Percentiles rank a stretch among this genome's conserved stretches.
phyloP scores from a whole-genome alignment of 169 alveolate species.

The Toxoplasma gondii region DNA sequence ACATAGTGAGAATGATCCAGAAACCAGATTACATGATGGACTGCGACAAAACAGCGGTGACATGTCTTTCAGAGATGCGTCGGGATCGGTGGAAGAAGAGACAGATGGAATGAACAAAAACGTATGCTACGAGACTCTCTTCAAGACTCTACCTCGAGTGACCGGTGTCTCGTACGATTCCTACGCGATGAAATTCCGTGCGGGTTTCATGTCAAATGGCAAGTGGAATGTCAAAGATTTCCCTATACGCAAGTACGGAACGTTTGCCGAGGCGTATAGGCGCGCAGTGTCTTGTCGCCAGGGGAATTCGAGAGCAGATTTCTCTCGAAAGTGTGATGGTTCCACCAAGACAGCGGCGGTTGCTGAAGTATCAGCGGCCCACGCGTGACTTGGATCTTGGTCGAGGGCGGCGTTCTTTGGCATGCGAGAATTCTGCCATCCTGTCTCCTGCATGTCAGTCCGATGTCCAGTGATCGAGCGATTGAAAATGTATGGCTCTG shows the following conservation, averaged over 20 bases:
- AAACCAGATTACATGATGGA: not conserved
- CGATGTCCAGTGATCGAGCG: not conserved
- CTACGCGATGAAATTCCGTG: constrained; percentile 28
- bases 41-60: not conserved
- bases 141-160: constrained; percentile 20
- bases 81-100: not conserved
- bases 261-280: constrained; percentile 30
- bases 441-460: not conserved
- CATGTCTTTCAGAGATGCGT: not conserved
- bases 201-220: constrained; percentile 21
- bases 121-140: constrained; percentile 22
- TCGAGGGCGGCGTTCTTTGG: not conserved
- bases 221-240: constrained; percentile 34
- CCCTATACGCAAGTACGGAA: constrained; percentile 24
- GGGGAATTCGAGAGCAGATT: not conserved
- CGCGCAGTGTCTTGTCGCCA: constrained; percentile 19
- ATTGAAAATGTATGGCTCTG: not conserved
- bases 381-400: not conserved
- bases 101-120: not conserved
- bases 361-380: not conserved
- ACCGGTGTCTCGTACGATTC: constrained; percentile 37
- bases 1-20: not conserved
- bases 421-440: not conserved
- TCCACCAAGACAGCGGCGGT: not conserved
- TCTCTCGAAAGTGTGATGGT: not conserved